phyloP scores from a whole-genome alignment of 352 stramenopile species.

The Globisporangium emineosum region DNA sequence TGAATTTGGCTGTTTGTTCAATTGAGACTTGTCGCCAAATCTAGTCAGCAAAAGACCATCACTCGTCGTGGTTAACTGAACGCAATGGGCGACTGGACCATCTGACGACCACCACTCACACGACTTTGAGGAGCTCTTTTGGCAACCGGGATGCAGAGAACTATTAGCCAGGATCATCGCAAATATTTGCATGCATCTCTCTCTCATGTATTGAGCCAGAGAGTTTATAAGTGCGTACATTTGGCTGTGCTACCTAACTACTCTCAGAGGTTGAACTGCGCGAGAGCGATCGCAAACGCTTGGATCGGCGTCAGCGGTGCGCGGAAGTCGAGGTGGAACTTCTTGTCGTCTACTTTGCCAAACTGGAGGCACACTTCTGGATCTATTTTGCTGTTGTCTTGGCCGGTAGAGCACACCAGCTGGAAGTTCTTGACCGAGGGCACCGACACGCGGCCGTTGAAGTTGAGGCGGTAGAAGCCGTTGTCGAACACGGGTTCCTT shows the following conservation, averaged over 20 bases:
- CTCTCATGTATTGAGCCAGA: background rate
- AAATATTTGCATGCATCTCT: background rate
- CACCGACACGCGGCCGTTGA: slow-evolving; percentile 71
- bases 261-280: slow-evolving; percentile 54
- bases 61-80: background rate
- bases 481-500: slow-evolving; percentile 75
- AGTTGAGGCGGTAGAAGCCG: slow-evolving; percentile 79
- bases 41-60: background rate
- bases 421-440: slow-evolving; percentile 85
- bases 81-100: background rate
- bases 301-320: slow-evolving; percentile 72
- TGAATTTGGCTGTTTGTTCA: no score
- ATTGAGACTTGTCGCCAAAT: background rate
- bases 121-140: background rate
- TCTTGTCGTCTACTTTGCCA: slow-evolving; percentile 75
- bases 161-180: background rate
- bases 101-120: background rate
- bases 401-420: slow-evolving; percentile 29
- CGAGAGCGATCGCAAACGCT: slow-evolving; percentile 60
- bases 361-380: slow-evolving; percentile 61
- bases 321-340: slow-evolving; percentile 79
- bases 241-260: background rate
- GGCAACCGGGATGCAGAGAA: background rate
- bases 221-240: background rate
- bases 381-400: background rate